Evolutionary conservation across 129 eudicot species (phyloP).

Genomic region (Artemisia argyi): DNA sequence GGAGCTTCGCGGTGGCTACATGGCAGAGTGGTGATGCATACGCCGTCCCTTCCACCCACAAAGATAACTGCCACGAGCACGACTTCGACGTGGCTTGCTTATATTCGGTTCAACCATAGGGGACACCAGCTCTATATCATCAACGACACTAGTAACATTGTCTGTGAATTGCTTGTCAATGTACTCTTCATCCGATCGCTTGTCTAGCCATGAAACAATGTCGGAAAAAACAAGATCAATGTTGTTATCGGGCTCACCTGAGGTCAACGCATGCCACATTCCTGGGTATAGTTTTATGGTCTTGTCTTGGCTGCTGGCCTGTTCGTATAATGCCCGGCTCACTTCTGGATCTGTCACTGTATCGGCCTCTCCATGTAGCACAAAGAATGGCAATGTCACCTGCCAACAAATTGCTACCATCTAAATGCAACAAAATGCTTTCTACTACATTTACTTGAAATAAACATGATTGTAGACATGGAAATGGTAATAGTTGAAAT

Average conservation of each 20-base stretch:
- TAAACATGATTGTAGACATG: not conserved
- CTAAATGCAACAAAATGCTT: not conserved
- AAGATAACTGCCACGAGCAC: constrained; percentile 42
- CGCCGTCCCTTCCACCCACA: constrained; percentile 76
- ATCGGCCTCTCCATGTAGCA: constrained; percentile 94
- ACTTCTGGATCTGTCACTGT: constrained; percentile 96
- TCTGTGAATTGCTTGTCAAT: constrained; percentile 14
- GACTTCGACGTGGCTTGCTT: constrained; percentile 28
- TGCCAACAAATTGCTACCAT: constrained; percentile 25
- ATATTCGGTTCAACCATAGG: constrained; percentile 17
- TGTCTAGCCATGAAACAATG: constrained; percentile 83
- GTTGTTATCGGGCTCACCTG: constrained; percentile 86
- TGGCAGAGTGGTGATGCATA: constrained; percentile 64
- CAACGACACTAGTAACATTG: constrained; percentile 10
- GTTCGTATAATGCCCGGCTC: constrained; percentile 74
- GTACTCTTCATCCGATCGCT: constrained; percentile 38
- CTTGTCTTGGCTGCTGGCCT: constrained; percentile 79
- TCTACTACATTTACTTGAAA: not conserved
- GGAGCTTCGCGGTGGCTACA: constrained; percentile 32
- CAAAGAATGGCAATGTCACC: constrained; percentile 87
- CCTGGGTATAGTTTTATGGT: constrained; percentile 85
- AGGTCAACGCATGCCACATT: constrained; percentile 95
- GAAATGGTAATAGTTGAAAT: not conserved
- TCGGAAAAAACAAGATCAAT: constrained; percentile 69
- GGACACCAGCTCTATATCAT: constrained; percentile 26